Percentiles rank a stretch among this genome's conserved stretches.
Conservation (phyloP, 805 yeast species). For the Lachancea thermotolerans region DNA sequence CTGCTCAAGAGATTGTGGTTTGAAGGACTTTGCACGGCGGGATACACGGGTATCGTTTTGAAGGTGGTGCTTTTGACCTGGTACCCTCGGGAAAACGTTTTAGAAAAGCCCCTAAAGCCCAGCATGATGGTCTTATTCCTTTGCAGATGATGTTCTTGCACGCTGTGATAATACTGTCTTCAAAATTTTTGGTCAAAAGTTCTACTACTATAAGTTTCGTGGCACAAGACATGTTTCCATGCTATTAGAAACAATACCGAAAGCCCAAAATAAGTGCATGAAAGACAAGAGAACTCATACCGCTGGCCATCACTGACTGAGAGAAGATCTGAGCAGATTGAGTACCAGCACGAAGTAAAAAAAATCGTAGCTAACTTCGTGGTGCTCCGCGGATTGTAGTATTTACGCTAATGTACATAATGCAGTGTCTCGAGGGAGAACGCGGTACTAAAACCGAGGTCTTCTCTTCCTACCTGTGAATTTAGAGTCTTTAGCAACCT, state of each 20-base stretch:
- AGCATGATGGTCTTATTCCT: not conserved
- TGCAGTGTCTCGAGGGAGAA: not conserved
- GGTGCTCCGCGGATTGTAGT: no score
- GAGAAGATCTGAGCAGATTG: no score
- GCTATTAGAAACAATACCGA: no score
- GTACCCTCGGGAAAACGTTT: conserved; percentile 9
- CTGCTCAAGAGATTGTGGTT: conserved; percentile 42
- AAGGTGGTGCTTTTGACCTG: conserved; percentile 16
- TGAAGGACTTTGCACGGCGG: conserved; percentile 19
- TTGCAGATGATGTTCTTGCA: no score
- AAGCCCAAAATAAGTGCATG: no score
- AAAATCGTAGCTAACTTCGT: no score
- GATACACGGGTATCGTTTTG: conserved; percentile 28
- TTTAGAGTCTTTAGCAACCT: conserved; percentile 83
- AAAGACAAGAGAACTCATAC: no score
- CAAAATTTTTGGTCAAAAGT: not conserved
- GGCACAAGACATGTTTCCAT: no score
- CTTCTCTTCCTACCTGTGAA: conserved; percentile 83
- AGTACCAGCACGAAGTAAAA: no score
- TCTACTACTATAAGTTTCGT: no score
- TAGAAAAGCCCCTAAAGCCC: not conserved
- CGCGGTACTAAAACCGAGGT: conserved; percentile 43
- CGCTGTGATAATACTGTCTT: not conserved
- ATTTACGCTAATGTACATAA: conserved; percentile 1
- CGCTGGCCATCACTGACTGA: no score